These are phyloP conservation scores for Ceratobasidium sp. DNA, from an alignment of 1,284 basidiomycete genomes.

Conservation along the genomic window DNA sequence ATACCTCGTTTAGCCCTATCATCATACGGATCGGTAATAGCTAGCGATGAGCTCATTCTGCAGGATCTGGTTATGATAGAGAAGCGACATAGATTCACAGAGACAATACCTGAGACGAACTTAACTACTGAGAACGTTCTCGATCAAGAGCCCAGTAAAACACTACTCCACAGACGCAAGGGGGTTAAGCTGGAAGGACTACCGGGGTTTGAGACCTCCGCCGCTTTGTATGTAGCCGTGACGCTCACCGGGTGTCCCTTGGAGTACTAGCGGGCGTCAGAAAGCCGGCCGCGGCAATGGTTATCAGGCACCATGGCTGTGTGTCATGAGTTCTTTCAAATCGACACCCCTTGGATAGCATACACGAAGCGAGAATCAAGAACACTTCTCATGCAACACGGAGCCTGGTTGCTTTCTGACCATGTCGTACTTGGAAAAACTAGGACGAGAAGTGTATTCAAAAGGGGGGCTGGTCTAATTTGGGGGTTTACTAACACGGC, in stretches of 20 bases:
- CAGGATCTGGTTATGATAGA: not conserved
- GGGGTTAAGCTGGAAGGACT: not conserved
- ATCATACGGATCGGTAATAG: not conserved
- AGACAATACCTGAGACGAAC: not conserved
- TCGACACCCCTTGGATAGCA: not conserved
- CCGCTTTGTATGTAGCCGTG: conserved; percentile 30
- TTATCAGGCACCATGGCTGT: conserved; percentile 39
- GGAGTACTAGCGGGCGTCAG: conserved; percentile 16
- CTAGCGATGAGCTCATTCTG: not conserved
- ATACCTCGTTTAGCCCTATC: not conserved
- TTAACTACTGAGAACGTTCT: not conserved
- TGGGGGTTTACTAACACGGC: not conserved
- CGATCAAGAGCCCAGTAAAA: not conserved
- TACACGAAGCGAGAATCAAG: not conserved
- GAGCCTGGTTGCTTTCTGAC: not conserved
- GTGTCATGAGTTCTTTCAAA: conserved; percentile 18
- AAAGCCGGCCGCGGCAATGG: conserved; percentile 37
- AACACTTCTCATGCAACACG: not conserved
- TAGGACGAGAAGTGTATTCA: not conserved
- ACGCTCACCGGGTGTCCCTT: not conserved
- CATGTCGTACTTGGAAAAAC: not conserved
- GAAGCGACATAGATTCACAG: not conserved
- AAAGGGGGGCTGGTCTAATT: conserved; percentile 1
- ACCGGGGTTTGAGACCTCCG: conserved; percentile 28
- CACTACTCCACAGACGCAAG: conserved; percentile 1